These are phyloP conservation scores for Cyclocybe aegerita DNA, from an alignment of 768 basidiomycete species.

Conservation along the genomic window DNA sequence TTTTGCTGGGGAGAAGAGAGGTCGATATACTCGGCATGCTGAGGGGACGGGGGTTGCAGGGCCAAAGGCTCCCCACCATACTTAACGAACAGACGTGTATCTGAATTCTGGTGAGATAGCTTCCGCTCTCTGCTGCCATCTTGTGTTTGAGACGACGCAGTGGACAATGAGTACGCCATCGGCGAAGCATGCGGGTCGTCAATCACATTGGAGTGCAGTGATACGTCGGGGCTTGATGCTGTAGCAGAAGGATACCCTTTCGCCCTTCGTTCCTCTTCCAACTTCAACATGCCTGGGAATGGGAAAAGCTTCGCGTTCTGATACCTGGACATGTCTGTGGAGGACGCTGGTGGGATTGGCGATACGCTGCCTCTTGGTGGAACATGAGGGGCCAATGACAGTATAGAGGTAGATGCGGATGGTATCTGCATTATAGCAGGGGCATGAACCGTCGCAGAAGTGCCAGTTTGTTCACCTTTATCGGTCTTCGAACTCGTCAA, in stretches of 20 bases:
- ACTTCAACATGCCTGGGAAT: slow-evolving; percentile 81
- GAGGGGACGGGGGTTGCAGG: slow-evolving; percentile 43
- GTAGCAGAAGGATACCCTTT: slow-evolving; percentile 45
- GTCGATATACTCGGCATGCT: slow-evolving; percentile 50
- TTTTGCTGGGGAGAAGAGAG: slow-evolving; percentile 37
- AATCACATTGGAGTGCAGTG: slow-evolving; percentile 39
- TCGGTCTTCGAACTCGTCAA: slow-evolving; percentile 62
- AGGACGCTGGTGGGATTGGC: slow-evolving; percentile 75
- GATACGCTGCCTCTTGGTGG: slow-evolving; percentile 61
- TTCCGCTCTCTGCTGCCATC: slow-evolving; percentile 58
- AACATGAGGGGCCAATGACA: slow-evolving; percentile 58
- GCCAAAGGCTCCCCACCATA: slow-evolving; percentile 45
- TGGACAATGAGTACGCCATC: slow-evolving; percentile 47
- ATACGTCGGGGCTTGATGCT: slow-evolving; percentile 43
- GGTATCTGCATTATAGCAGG: slow-evolving; percentile 55
- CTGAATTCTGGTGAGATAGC: slow-evolving; percentile 68
- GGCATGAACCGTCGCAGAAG: slow-evolving; percentile 40
- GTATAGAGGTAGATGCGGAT: slow-evolving; percentile 69
- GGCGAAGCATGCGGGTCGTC: slow-evolving; percentile 49
- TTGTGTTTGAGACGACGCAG: slow-evolving; percentile 48
- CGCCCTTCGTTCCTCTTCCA: slow-evolving; percentile 71
- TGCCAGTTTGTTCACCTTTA: slow-evolving; percentile 38
- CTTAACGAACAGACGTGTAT: slow-evolving; percentile 60
- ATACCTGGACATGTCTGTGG: slow-evolving; percentile 71
- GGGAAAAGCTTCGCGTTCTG: slow-evolving; percentile 82